Base-by-base conservation (phyloP, 2,329 filamentous ascomycete genomes). In the Aspergillus amoenus region DNA sequence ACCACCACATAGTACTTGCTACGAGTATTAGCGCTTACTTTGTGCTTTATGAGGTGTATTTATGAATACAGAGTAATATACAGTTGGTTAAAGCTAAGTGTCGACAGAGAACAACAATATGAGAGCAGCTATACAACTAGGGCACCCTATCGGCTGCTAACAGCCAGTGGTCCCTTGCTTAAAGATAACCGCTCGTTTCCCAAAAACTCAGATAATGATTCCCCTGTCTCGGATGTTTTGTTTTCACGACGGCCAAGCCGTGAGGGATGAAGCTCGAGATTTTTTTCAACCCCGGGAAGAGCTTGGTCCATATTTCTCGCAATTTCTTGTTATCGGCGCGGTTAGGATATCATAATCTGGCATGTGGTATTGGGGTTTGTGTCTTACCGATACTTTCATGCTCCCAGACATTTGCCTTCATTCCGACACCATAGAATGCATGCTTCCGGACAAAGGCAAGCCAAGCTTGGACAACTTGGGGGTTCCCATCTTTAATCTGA, bases 351-450 rank as follows among this genome's bases (percentile, higher is more conserved):
- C 37, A 15, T 44, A 48, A 45, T 7, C 27, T 37, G 5, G 46
- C 13, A 50, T 18, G 3, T 45, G 5, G 17, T n/a, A 7, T 43
- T n/a, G 27, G 11, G 44, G 11, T 32, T 37, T n/a, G 34, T 43
- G 63, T 62, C 75, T 61, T 82, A 89, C 89, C 88, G 58, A 93
- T 72, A 56, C 84, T 83, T 68, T 89, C 86, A 75, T 91, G 93
- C 71, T 96, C 91, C 87, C 90, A 99, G 49, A 97, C 84, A 73
- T 99, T 97, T 52, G 94, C 94, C 82, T 99, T 99, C 92, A 99
- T 95, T 68, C 94, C 94, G 41, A 97, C 88, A n/a, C 94, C 94
- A 65, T 95, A 90, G 73, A 94, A 96, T 42, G 92, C 90, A 71
- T 97, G 89, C 77, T 96, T 96, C 70, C 90, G 85, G 70, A 99